Evolutionary conservation across 179 eudicot species (phyloP), one percentile per base, ranked within the genome.

Genomic region (Beta macrorhiza): DNA sequence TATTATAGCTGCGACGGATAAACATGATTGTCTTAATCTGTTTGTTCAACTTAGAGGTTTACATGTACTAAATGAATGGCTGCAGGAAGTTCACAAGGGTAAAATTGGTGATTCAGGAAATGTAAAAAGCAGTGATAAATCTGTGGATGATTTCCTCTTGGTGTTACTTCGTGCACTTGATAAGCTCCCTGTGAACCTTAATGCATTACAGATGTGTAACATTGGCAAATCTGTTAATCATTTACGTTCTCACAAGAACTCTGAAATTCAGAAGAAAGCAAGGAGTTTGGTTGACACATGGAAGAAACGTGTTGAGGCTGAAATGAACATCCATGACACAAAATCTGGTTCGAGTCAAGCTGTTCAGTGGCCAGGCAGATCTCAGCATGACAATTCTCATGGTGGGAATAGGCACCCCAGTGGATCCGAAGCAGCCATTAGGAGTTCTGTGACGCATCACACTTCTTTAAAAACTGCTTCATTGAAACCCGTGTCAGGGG

Each of bases 261-360:
- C 79, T 25, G 89, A 87, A 75, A 87, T 87, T 74, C 89, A 87
- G 86, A 87, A 84, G 86, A 87, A 82, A 80, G 87, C 89, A 61
- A 87, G 85, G 86, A 77, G 80, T 63, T 82, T 87, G 74, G 87
- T 87, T 49, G 89, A 87, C 67, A 84, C 80, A 11, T 87, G 89
- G 89, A 87, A 87, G 82, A 87, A 84, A 78, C 89, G 89, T 45
- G 89, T 87, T 78, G 87, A 84, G 83, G 90, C 86, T 59, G 90
- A 87, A 67, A 85, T 87, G 86, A 83, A 67, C 20, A 68, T 75
- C 61, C 67, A 76, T 72, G 86, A 85, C 59, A 72, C 65, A 19
- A 83, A 81, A 69, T 68, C 85, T 79, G 84, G 69, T 72, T 76
- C 85, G 9, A 22, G 76, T 71, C 87, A 84, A 74, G 80, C 84